Percentiles rank a stretch among this genome's conserved stretches.
phyloP scores from a whole-genome alignment of 2,329 filamentous ascomycete genomes.

The Scortechinia acanthostroma region DNA sequence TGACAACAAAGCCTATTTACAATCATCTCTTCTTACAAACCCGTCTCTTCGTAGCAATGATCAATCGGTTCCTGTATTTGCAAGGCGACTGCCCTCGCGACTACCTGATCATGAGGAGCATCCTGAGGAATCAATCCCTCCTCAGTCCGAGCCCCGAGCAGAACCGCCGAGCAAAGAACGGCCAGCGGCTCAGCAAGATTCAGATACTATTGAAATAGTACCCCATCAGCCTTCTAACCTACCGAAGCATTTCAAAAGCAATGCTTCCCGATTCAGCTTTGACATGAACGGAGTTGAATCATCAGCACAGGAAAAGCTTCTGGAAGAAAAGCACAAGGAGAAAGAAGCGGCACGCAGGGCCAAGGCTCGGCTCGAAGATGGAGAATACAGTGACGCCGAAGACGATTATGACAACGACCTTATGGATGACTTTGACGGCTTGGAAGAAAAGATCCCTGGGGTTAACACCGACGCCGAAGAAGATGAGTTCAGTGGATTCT shows the following conservation, averaged over 20 bases:
- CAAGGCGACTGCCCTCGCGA: slow-evolving; percentile 26
- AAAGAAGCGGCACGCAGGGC: slow-evolving; percentile 32
- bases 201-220: slow-evolving; percentile 11
- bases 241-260: slow-evolving; percentile 40
- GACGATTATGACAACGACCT: slow-evolving; percentile 31
- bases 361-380: slow-evolving; percentile 16
- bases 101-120: slow-evolving; percentile 13
- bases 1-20: slow-evolving; percentile 29
- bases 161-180: background rate
- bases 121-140: background rate
- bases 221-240: slow-evolving; percentile 17
- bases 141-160: background rate
- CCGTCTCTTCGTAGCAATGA: slow-evolving; percentile 15
- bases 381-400: slow-evolving; percentile 17
- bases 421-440: slow-evolving; percentile 26
- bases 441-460: slow-evolving; percentile 36
- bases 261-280: slow-evolving; percentile 53
- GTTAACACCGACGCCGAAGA: slow-evolving; percentile 34
- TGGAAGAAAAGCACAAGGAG: slow-evolving; percentile 56
- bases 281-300: slow-evolving; percentile 51
- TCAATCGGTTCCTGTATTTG: slow-evolving; percentile 28
- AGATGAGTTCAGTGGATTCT: slow-evolving; percentile 13
- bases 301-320: slow-evolving; percentile 47
- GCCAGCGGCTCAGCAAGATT: background rate
- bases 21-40: slow-evolving; percentile 23